Base-by-base conservation (phyloP, 495 filamentous ascomycete genomes). In the Talaromyces ruber region DNA sequence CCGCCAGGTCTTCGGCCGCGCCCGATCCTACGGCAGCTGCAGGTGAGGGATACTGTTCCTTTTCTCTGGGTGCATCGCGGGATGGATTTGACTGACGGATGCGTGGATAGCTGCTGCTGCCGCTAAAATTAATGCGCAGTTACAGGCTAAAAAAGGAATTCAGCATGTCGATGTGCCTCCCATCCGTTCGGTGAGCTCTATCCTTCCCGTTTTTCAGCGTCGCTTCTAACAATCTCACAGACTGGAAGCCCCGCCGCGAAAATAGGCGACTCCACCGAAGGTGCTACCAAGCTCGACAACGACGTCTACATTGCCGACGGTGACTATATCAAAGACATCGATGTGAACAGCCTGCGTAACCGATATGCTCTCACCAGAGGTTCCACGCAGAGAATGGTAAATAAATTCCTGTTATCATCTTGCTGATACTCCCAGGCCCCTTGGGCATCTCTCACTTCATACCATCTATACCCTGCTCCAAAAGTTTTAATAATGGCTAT, bases 311-410 rank as follows among this genome's bases (percentile, higher is more conserved):
- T 94, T 66, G 88, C 91, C 24, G 94, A 97, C 70, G 94, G 94
- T 63, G 94, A 98, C 71, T 97, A 90, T 68, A 97, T 98, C 76
- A 91, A 91, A 72, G 94, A 98, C 70, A 96, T 98, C 70, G 94
- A 98, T 74, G 91, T 98, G 74, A 98, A 98, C 78, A 92, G 97
- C 72, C 76, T 98, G 66, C 91, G 93, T 68, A 98, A 98, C 72
- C 89, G 93, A 66, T 98, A 98, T 71, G 90, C 92, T 73, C 84
- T 98, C 78, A 98, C 94, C 64, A 98, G 96, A 83, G 93, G 94
- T 66, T 88, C 90, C 68, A 96, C 92, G 65, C 94, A 98, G 82
- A 95, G 96, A 84, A 96, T 93, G 94, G 94, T 98, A 98, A 97
- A 88, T 91, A 82, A 63, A 37, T 71, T 76, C 86, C 83, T 86